Evolutionary conservation across 306 rosid species (phyloP), one percentile per base, ranked within the genome.

Genomic region (Quillaja saponaria): DNA sequence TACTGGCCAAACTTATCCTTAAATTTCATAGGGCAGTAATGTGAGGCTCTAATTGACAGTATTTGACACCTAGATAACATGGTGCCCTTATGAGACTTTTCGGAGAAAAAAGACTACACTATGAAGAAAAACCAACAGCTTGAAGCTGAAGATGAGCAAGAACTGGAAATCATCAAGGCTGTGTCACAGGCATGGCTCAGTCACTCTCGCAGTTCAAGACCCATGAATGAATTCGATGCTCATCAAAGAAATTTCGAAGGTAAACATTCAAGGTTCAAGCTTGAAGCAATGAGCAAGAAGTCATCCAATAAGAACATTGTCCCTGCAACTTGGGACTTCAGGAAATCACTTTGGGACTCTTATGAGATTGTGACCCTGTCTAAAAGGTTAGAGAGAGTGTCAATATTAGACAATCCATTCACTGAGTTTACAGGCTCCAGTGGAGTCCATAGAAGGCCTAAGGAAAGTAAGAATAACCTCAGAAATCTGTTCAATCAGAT

Each of bases 111-210:
- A 45, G 11, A 53, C 55, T n/a, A 34, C 52, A 18, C 60, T 34
- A 90, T 83, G 97, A 85, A 80, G 88, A 79, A 82, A 66, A 77
- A 57, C 63, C 42, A 8, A 59, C 82, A 73, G 52, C 41, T 20
- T 14, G 56, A 65, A 38, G 73, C 7, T 39, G 44, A 66, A 37
- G 67, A 69, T 11, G 70, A 61, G 13, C 66, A 58, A 19, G 76
- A 81, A 44, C 58, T 74, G 49, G 96, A 94, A 72, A 71, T 94
- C 67, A 57, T 85, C 74, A 94, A 94, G 74, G 96, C 96, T 3
- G 99, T 85, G 61, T 97, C 99, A 20, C 99, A 89, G 44, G 95
- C 97, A 8, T 83, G 94, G 89, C 80, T 81, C 71, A 83, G 59
- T 71, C 91, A 71, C 70, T 78, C 85, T 2, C 68, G 86, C 53